Evolutionary conservation across 352 stramenopile species (phyloP).

Genomic region (Saprolegnia parasitica): DNA sequence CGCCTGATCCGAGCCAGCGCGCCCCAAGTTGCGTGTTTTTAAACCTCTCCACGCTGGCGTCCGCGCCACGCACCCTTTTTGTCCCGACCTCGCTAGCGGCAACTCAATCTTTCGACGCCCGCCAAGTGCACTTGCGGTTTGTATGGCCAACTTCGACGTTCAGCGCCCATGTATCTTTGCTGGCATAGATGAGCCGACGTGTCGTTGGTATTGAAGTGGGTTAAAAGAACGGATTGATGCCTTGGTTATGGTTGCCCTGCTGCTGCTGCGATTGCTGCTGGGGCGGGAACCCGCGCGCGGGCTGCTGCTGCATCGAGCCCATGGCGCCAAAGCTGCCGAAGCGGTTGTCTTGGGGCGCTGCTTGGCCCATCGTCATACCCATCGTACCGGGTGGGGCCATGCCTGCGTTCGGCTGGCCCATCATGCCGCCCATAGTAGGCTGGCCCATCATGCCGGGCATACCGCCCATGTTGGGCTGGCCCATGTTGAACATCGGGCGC

Average conservation of each 20-base stretch:
- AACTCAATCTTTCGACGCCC: background rate
- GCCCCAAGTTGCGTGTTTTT: too few species aligned
- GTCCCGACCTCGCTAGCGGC: too few species aligned
- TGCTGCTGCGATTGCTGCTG: slow-evolving; percentile 13
- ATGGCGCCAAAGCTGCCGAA: slow-evolving; percentile 29
- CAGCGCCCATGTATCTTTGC: background rate
- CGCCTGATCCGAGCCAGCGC: too few species aligned
- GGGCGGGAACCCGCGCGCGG: background rate
- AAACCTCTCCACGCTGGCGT: too few species aligned
- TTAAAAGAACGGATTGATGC: slow-evolving; percentile 30
- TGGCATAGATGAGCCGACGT: background rate
- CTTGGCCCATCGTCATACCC: background rate
- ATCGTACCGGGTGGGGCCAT: slow-evolving; percentile 5
- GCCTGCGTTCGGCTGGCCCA: slow-evolving; percentile 5
- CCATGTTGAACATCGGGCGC: slow-evolving; percentile 11
- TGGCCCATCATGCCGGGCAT: background rate
- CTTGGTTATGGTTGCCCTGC: background rate
- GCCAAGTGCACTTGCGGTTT: slow-evolving; percentile 9
- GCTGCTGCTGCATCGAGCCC: slow-evolving; percentile 6
- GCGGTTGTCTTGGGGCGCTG: slow-evolving; percentile 24
- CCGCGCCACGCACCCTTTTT: too few species aligned
- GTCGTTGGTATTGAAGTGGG: background rate
- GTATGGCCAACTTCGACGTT: slow-evolving; percentile 11
- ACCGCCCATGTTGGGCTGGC: slow-evolving; percentile 7
- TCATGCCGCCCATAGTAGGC: slow-evolving; percentile 1